Conservation (phyloP, 2,329 filamentous ascomycete species). For the Biscogniauxia marginata region DNA sequence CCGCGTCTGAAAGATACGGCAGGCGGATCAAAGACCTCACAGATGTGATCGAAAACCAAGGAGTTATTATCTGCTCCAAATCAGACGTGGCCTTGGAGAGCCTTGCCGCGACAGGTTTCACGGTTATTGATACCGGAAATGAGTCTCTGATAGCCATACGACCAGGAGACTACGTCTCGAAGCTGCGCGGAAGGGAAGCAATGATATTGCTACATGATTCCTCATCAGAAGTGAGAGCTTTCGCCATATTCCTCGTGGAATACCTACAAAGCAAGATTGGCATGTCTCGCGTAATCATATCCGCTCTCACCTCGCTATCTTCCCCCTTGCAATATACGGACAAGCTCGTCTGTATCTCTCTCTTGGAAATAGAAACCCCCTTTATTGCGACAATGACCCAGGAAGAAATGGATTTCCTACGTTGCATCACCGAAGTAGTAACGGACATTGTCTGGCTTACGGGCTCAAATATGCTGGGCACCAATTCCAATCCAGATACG, state of each 20-base stretch:
- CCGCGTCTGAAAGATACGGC: neutral
- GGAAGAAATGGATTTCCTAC: constrained; percentile 14
- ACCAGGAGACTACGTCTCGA: too few relatives aligned
- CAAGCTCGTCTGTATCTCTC: constrained; percentile 7
- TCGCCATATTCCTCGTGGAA: too few relatives aligned
- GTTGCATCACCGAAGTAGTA: constrained; percentile 10
- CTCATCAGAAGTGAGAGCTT: too few relatives aligned
- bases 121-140: too few relatives aligned
- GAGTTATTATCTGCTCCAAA: constrained; percentile 4
- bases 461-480: constrained; percentile 8
- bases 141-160: too few relatives aligned
- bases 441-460: constrained; percentile 18
- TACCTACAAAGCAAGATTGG: neutral
- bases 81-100: constrained; percentile 1
- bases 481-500: neutral
- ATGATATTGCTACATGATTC: too few relatives aligned
- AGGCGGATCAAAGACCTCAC: neutral
- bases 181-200: too few relatives aligned
- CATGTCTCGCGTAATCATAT: neutral
- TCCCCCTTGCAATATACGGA: constrained; percentile 1
- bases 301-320: neutral
- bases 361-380: constrained; percentile 12
- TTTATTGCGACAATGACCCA: constrained; percentile 13
- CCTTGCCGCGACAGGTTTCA: too few relatives aligned
- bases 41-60: neutral